Evolutionary conservation across 2,329 filamentous ascomycete genomes (phyloP).

Genomic region (Alternaria triticimaculans): DNA sequence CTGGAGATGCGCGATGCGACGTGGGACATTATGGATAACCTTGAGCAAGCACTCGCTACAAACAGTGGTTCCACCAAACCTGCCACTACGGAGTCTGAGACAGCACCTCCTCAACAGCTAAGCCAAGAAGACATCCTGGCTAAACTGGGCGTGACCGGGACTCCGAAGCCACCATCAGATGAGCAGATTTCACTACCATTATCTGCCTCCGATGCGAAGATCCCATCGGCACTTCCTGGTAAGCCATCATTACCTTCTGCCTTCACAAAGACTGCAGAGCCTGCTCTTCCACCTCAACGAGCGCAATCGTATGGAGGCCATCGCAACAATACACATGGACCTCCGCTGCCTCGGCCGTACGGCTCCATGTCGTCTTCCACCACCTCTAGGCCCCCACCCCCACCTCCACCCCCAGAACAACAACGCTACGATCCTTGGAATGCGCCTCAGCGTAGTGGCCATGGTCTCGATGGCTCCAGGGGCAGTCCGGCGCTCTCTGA

Average conservation of each 20-base stretch:
- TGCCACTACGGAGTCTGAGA: neutral
- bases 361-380: constrained; percentile 31
- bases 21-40: constrained; percentile 50
- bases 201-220: constrained; percentile 13
- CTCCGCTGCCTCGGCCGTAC: constrained; percentile 30
- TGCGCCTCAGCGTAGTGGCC: constrained; percentile 21
- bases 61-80: constrained; percentile 20
- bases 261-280: neutral
- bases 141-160: constrained; percentile 45
- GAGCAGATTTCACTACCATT: constrained; percentile 24
- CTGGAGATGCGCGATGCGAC: constrained; percentile 44
- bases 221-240: constrained; percentile 20
- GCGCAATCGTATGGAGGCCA: constrained; percentile 32
- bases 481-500: constrained; percentile 45
- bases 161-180: constrained; percentile 43
- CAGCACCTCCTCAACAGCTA: constrained; percentile 15
- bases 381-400: constrained; percentile 22
- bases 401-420: constrained; percentile 28
- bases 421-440: constrained; percentile 35
- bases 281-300: constrained; percentile 21
- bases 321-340: constrained; percentile 16
- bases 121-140: constrained; percentile 49
- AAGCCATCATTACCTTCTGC: constrained; percentile 23
- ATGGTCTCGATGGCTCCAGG: constrained; percentile 26
- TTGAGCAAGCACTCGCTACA: constrained; percentile 48